Evolutionary conservation across 1,284 basidiomycete species (phyloP).

Genomic region (Neonothopanus nambi): DNA sequence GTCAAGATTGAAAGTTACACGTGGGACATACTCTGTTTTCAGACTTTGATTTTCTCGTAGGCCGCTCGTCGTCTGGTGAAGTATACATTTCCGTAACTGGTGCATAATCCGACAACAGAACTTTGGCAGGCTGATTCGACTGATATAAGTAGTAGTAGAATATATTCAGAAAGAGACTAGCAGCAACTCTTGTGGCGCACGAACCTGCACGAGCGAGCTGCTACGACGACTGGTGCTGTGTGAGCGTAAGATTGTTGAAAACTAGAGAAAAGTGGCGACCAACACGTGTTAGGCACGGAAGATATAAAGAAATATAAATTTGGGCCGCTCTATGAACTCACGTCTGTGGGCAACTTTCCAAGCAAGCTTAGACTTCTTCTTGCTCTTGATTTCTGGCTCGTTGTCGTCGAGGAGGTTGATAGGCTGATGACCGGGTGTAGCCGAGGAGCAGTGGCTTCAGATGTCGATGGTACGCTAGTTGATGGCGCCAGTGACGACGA

Average conservation of each 20-base stretch:
- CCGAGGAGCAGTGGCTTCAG: not conserved
- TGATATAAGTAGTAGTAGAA: conserved; percentile 7
- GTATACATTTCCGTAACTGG: conserved; percentile 20
- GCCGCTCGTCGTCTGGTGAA: conserved; percentile 31
- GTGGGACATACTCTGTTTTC: conserved; percentile 40
- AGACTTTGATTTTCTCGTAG: conserved; percentile 36
- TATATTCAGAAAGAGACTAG: conserved; percentile 10
- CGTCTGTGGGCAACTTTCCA: conserved; percentile 26
- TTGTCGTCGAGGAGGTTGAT: not conserved
- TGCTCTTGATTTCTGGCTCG: not conserved
- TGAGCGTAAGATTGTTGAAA: conserved; percentile 39
- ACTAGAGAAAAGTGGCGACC: conserved; percentile 28
- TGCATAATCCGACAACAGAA: conserved; percentile 33
- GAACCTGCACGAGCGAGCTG: conserved; percentile 25
- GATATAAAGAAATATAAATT: conserved; percentile 3
- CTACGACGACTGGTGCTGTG: conserved; percentile 32
- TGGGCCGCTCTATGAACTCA: conserved; percentile 25
- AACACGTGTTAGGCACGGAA: conserved; percentile 46
- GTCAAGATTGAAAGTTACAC: conserved; percentile 10
- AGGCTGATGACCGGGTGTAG: not conserved
- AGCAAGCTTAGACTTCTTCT: conserved; percentile 30
- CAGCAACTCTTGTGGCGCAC: conserved; percentile 17
- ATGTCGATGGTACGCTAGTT: conserved; percentile 8
- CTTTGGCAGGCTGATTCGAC: conserved; percentile 16
- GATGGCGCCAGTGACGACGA: conserved; percentile 14